A percentile compares a stretch with the other conserved stretches of the same genome.
These are phyloP conservation scores for Mucor mucedo DNA, from an alignment of 371 early-diverging fungal genomes.

Conservation along the genomic window DNA sequence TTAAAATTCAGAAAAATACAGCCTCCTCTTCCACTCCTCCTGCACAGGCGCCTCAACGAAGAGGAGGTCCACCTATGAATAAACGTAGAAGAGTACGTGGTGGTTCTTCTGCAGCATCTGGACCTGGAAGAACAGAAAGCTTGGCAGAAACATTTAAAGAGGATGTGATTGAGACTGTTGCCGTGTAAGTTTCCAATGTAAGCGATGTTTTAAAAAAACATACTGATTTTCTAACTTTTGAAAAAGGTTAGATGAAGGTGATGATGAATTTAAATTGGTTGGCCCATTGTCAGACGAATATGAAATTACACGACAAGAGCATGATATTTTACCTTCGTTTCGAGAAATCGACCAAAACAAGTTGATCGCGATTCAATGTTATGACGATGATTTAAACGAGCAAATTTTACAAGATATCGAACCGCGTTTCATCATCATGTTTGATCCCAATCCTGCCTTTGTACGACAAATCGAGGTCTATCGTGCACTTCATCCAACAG, in stretches of 20 bases:
- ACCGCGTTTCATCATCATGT: slow-evolving; percentile 88
- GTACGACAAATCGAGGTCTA: slow-evolving; percentile 88
- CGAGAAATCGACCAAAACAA: slow-evolving; percentile 32
- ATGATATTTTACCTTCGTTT: slow-evolving; percentile 46
- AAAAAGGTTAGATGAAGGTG: background rate
- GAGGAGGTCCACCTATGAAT: slow-evolving; percentile 59
- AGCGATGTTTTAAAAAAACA: background rate
- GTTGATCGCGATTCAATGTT: slow-evolving; percentile 68
- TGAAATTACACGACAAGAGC: background rate
- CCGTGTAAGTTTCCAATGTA: background rate
- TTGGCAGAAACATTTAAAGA: slow-evolving; percentile 37
- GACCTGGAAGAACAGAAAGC: slow-evolving; percentile 23
- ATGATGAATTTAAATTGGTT: slow-evolving; percentile 3
- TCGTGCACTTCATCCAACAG: slow-evolving; percentile 65
- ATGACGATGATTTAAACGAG: slow-evolving; percentile 56
- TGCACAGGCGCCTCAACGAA: too few relatives aligned
- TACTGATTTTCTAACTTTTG: background rate
- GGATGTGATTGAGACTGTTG: slow-evolving; percentile 32
- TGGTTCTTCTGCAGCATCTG: slow-evolving; percentile 42
- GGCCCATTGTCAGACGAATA: background rate
- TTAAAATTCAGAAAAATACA: slow-evolving; percentile 30
- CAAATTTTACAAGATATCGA: slow-evolving; percentile 66
- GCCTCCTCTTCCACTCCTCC: slow-evolving; percentile 1
- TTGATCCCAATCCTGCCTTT: slow-evolving; percentile 88
- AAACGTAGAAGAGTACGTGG: slow-evolving; percentile 84